A percentile compares a stretch with the other conserved stretches of the same genome.
Evolutionary conservation across 345 rosid genomes (phyloP).

Genomic region (Gossypium arboreum): DNA sequence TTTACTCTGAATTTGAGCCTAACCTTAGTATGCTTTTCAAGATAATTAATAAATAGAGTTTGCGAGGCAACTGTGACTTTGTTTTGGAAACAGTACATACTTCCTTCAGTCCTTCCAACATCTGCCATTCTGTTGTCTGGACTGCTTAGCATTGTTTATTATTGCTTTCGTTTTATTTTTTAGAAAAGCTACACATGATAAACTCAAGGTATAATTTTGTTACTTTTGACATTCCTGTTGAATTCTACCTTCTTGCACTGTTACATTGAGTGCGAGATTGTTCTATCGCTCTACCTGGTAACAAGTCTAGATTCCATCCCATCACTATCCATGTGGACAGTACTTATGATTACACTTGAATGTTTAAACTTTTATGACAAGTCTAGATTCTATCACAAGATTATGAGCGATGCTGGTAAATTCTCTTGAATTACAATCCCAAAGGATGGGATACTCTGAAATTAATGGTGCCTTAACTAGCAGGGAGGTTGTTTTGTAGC

Average conservation of each 20-base stretch:
- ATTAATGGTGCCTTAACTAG: background rate
- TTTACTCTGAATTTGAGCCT: background rate
- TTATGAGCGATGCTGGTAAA: background rate
- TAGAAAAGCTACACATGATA: background rate
- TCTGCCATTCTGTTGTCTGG: background rate
- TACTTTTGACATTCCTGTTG: background rate
- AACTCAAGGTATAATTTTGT: background rate
- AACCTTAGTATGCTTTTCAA: conserved; percentile 1
- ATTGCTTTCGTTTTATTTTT: background rate
- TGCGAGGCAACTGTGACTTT: background rate
- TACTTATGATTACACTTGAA: background rate
- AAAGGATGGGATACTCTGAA: background rate
- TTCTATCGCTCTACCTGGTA: background rate
- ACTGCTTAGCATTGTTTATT: background rate
- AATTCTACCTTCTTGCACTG: background rate
- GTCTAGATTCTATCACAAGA: background rate
- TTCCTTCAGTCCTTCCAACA: background rate
- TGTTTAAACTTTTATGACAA: background rate
- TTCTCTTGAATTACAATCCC: background rate
- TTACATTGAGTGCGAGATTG: background rate
- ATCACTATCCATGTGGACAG: background rate
- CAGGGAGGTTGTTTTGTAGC: background rate
- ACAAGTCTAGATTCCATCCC: background rate
- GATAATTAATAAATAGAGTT: background rate
- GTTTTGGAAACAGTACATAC: background rate